Evolutionary conservation across 2,329 filamentous ascomycete species (phyloP).

Genomic region (Mollisia scopiformis): DNA sequence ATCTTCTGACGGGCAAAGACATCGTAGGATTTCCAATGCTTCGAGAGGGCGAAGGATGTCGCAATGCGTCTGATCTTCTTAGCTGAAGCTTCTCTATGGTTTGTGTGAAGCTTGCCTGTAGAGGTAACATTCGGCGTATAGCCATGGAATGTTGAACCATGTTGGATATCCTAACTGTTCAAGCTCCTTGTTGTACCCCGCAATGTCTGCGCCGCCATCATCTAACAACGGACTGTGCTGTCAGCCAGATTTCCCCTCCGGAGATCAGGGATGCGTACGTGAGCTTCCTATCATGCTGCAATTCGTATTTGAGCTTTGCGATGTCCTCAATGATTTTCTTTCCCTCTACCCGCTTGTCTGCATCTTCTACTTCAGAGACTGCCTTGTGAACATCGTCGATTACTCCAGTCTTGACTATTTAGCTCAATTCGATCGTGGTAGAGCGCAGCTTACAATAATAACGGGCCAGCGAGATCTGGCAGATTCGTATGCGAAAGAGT

Average conservation of each 20-base stretch:
- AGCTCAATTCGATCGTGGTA: constrained; percentile 18
- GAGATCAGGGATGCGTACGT: constrained; percentile 57
- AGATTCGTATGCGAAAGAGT: constrained; percentile 85
- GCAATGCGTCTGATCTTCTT: constrained; percentile 68
- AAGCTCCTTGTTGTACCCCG: constrained; percentile 84
- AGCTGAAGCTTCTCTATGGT: constrained; percentile 4
- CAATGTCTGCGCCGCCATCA: constrained; percentile 56
- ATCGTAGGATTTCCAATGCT: constrained; percentile 88
- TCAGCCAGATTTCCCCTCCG: constrained; percentile 60
- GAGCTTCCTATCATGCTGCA: constrained; percentile 84
- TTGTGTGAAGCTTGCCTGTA: constrained; percentile 58
- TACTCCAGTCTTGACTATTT: constrained; percentile 71
- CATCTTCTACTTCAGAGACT: constrained; percentile 55
- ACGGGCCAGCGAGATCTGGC: constrained; percentile 90
- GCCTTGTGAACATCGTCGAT: constrained; percentile 94
- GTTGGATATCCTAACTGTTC: constrained; percentile 70
- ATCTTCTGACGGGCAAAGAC: constrained; percentile 90
- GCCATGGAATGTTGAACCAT: constrained; percentile 88
- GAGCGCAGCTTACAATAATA: constrained; percentile 68
- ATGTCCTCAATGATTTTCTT: constrained; percentile 83
- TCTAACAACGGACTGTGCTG: constrained; percentile 38
- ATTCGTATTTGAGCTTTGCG: constrained; percentile 86
- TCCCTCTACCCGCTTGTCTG: constrained; percentile 74
- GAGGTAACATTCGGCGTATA: constrained; percentile 92
- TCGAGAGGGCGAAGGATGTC: constrained; percentile 75